Evolutionary conservation across 176 grass and related monocot species (phyloP), one percentile per base, ranked within the genome.

Genomic region (Zea luxurians): DNA sequence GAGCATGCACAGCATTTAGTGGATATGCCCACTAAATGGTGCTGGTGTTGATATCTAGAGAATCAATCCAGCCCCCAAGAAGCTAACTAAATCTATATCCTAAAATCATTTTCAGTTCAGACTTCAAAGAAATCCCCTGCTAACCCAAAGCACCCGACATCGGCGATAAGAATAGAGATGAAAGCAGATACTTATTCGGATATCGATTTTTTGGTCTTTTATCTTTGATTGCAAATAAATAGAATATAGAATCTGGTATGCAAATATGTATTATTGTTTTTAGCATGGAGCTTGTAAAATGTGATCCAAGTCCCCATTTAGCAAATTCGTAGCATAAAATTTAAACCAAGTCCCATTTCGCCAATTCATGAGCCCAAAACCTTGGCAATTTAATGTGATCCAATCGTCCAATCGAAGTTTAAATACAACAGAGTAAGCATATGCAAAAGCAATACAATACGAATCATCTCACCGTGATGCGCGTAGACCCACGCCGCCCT

Each of bases 401-500:
- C 20, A 53, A 54, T 50, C 62, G 43, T 71, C 6, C 21, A 13
- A 71, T 18, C 49, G 13, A 42, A 48, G 13, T 12, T 11, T 5
- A 27, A 3, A 4, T 7, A 17, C 46, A 12, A 9, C 5, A 70
- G 64, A 15, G 10, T 0, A 15, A 34, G 61, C 21, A 57, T n/a
- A 73, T 2, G 37, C 12, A 41, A 0, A 10, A n/a, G n/a, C n/a
- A n/a, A n/a, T n/a, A 78, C 10, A 37, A 0, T 15, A 75, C 12
- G 27, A 36, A 41, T 41, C 37, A 66, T 38, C 86, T n/a, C 58
- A 91, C 91, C 91, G 10, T 93, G 91, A 86, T 93, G 91, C 41
- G 91, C 88, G 68, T 93, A 93, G 73, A 90, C 77, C 79, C 89
- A 93, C 0, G 85, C 91, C 5, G 91, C 47, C 41, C 88, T 83